These are phyloP conservation scores for Filobasidium uniguttulatum DNA, from an alignment of 1,284 basidiomycete genomes.

Conservation along the genomic window DNA sequence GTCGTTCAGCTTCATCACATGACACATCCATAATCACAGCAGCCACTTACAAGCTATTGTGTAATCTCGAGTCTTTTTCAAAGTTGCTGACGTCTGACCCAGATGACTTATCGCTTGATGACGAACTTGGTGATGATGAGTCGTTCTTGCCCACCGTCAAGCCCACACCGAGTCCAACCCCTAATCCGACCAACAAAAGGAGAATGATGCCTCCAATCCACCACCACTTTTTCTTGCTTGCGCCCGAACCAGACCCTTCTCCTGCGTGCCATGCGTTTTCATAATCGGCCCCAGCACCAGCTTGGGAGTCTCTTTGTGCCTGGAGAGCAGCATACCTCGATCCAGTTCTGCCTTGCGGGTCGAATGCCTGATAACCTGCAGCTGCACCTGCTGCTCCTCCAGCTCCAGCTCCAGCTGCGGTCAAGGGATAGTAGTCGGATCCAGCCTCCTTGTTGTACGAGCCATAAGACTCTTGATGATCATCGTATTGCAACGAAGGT, in stretches of 20 bases:
- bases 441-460: neutral
- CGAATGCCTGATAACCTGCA: constrained; percentile 18
- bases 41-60: constrained; percentile 42
- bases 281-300: neutral
- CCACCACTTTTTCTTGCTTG: constrained; percentile 8
- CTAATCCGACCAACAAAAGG: constrained; percentile 1
- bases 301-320: constrained; percentile 14
- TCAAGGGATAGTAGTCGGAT: neutral
- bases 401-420: neutral
- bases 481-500: too few relatives aligned
- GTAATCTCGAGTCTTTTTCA: constrained; percentile 46
- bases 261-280: constrained; percentile 1
- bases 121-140: neutral
- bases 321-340: constrained; percentile 22
- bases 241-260: constrained; percentile 4
- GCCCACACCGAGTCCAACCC: constrained; percentile 9
- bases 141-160: constrained; percentile 5
- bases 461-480: constrained; percentile 5
- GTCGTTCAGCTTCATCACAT: neutral
- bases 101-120: constrained; percentile 41
- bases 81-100: too few relatives aligned
- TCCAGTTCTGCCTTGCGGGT: constrained; percentile 20
- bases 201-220: constrained; percentile 2
- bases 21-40: neutral
- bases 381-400: constrained; percentile 18